phyloP scores from a whole-genome alignment of 768 basidiomycete genomes.

The Heimioporus sp. region DNA sequence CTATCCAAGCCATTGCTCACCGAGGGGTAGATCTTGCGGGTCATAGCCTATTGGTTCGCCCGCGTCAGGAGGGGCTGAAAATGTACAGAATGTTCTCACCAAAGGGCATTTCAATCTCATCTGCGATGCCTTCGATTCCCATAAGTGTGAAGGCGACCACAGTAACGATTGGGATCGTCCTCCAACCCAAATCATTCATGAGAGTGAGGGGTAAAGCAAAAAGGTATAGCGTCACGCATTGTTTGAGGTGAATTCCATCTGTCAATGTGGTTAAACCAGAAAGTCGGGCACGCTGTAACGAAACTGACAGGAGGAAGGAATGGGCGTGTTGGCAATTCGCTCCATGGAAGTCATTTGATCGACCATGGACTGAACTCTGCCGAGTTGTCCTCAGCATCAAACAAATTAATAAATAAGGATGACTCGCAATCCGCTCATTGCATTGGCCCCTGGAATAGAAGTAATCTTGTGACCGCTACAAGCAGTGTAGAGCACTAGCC shows the following conservation, averaged over 20 bases:
- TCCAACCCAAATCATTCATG: constrained; percentile 79
- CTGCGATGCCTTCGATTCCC: constrained; percentile 95
- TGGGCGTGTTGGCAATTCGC: constrained; percentile 85
- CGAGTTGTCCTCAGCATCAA: constrained; percentile 6
- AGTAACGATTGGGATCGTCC: constrained; percentile 81
- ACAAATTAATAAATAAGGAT: neutral
- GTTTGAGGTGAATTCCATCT: constrained; percentile 91
- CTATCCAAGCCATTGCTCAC: constrained; percentile 38
- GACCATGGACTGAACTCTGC: constrained; percentile 75
- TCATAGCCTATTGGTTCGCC: constrained; percentile 47
- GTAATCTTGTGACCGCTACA: constrained; percentile 1
- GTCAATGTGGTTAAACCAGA: constrained; percentile 12
- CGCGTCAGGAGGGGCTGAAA: neutral
- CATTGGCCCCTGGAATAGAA: constrained; percentile 60
- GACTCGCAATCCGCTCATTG: constrained; percentile 65
- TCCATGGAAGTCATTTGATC: constrained; percentile 88
- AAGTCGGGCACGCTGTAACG: neutral
- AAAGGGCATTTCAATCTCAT: constrained; percentile 94
- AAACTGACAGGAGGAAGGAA: constrained; percentile 67
- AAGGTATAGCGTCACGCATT: constrained; percentile 91
- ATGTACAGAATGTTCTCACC: constrained; percentile 43
- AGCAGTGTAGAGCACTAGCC: constrained; percentile 5
- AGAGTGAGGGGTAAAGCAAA: constrained; percentile 88
- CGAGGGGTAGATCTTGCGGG: constrained; percentile 69
- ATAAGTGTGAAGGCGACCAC: constrained; percentile 89